Evolutionary conservation across 1,139 yeast species (phyloP).

Genomic region (Yarrowia galli): DNA sequence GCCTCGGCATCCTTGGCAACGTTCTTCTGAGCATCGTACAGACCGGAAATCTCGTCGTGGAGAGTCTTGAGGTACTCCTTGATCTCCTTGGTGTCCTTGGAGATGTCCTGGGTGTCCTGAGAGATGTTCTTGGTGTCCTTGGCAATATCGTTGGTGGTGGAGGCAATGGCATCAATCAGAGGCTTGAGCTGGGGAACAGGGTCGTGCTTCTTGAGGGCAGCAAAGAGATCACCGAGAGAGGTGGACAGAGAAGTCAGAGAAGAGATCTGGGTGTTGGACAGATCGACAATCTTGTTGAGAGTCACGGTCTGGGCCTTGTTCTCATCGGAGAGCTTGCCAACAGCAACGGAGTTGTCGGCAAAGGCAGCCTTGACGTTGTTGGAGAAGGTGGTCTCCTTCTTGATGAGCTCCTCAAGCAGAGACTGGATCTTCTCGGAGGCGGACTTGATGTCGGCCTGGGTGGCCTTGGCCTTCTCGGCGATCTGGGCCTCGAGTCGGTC

Average conservation of each 20-base stretch:
- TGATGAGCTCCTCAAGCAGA: not conserved
- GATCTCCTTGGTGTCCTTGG: not conserved
- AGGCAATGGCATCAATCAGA: not conserved
- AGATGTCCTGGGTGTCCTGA: not conserved
- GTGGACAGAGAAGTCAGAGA: not conserved
- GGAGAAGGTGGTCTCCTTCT: not conserved
- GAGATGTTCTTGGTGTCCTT: not conserved
- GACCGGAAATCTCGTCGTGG: not conserved
- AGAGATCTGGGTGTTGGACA: not conserved
- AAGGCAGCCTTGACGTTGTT: not conserved
- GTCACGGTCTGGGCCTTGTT: not conserved
- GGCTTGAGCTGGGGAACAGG: constrained; percentile 8
- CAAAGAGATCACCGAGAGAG: no score
- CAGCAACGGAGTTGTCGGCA: not conserved
- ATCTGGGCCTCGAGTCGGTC: not conserved
- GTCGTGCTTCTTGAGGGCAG: constrained; percentile 4
- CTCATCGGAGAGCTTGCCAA: not conserved
- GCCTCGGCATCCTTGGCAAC: not conserved
- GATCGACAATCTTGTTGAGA: not conserved
- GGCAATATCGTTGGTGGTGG: not conserved
- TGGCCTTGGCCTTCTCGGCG: not conserved
- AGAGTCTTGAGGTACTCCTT: constrained; percentile 6
- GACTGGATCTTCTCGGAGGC: not conserved
- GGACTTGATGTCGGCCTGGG: not conserved
- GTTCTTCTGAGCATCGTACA: constrained; percentile 2